Percentiles rank a stretch among this genome's conserved stretches.
Evolutionary conservation across 345 rosid species (phyloP).

Genomic region (Boechera retrofracta): DNA sequence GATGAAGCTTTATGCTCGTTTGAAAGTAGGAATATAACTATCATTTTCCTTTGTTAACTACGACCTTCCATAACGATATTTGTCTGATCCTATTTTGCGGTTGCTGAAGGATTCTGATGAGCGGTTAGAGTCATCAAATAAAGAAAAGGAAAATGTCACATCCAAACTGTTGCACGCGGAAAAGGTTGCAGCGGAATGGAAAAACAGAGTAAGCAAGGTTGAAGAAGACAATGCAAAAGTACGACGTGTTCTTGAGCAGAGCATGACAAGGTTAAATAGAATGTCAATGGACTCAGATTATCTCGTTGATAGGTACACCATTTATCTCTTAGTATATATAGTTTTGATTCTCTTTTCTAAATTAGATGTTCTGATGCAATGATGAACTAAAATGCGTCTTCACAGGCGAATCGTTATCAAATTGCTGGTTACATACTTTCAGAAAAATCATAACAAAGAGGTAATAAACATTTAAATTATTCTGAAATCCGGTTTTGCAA

Average conservation of each 20-base stretch:
- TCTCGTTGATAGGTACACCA: slow-evolving; percentile 78
- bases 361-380: slow-evolving; percentile 12
- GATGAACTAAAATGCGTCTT: slow-evolving; percentile 4
- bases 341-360: slow-evolving; percentile 4
- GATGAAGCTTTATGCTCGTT: slow-evolving; percentile 56
- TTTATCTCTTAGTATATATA: neutral
- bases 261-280: slow-evolving; percentile 89
- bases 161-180: slow-evolving; percentile 62
- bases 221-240: slow-evolving; percentile 86
- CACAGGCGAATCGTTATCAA: slow-evolving; percentile 94
- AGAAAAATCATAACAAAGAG: slow-evolving; percentile 84
- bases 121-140: slow-evolving; percentile 53
- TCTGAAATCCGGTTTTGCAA: too few species aligned
- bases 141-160: slow-evolving; percentile 71
- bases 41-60: slow-evolving; percentile 5
- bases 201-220: slow-evolving; percentile 67
- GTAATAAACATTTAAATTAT: slow-evolving; percentile 40
- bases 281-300: slow-evolving; percentile 92
- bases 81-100: slow-evolving; percentile 11
- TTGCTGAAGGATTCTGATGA: slow-evolving; percentile 59
- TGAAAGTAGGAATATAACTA: slow-evolving; percentile 55
- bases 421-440: slow-evolving; percentile 85
- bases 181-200: slow-evolving; percentile 31
- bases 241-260: slow-evolving; percentile 83
- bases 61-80: neutral